Evolutionary conservation across 257 asterid genomes (phyloP).

Genomic region (Solanum lycopersicoides): DNA sequence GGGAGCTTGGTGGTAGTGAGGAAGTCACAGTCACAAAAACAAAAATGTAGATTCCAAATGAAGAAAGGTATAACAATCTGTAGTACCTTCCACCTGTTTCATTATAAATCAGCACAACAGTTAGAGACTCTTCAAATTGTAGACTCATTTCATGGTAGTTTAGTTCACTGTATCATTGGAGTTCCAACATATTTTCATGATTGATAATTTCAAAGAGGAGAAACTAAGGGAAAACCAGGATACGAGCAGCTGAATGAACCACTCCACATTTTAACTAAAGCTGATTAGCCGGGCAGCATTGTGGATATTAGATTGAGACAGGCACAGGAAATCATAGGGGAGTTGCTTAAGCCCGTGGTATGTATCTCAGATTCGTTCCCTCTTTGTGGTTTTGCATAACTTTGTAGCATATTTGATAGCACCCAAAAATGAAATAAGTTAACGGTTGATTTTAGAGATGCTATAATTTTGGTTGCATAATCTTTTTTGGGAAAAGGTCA

Average conservation of each 20-base stretch:
- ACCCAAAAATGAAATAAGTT: neutral
- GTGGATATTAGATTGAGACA: constrained; percentile 75
- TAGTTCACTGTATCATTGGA: neutral
- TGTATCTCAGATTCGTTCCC: neutral
- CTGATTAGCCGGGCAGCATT: constrained; percentile 78
- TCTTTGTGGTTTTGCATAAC: neutral
- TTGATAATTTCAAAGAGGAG: constrained; percentile 54
- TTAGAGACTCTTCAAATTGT: neutral
- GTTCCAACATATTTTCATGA: neutral
- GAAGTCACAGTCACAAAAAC: neutral
- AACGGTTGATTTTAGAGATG: neutral
- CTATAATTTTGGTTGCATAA: neutral
- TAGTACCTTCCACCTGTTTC: neutral
- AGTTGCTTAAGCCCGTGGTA: constrained; percentile 91
- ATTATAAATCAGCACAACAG: neutral
- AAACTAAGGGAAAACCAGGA: constrained; percentile 81
- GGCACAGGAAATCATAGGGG: constrained; percentile 84
- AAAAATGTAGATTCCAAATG: neutral
- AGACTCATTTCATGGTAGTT: neutral
- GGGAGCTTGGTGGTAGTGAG: neutral
- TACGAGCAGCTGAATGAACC: constrained; percentile 90
- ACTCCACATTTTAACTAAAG: constrained; percentile 82
- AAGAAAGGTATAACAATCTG: neutral
- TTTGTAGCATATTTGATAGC: neutral
- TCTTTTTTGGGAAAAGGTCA: neutral